Base-by-base conservation (phyloP, 1,139 yeast genomes). In the Diutina neorugosa region DNA sequence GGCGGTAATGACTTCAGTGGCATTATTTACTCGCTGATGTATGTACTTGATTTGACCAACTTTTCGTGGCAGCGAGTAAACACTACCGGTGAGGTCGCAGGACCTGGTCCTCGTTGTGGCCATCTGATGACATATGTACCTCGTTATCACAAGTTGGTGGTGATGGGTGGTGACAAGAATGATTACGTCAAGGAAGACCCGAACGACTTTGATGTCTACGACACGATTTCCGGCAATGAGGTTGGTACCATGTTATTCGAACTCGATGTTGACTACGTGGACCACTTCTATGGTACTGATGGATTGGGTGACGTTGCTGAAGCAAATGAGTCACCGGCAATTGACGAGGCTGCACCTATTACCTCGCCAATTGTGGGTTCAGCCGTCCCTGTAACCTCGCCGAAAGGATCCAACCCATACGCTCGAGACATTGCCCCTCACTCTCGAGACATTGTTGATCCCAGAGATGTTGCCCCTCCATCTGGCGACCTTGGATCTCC, bases 91-190 rank as follows among this genome's bases (percentile, higher is more conserved):
- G 69, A 68, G 23, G 61, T 60, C 31, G 62, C 67, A 55, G 75
- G 78, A 11, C 97, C 98, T 3, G 86, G 91, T 50, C 82, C 95
- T 19, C 80, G 97, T 60, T 87, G 95, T 57, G 98, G 98, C n/a
- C 98, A 93, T 67, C 82, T 96, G 43, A 74, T 93, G 73, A 84
- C 97, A 1, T 80, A 84, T 55, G 74, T 78, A 55, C 71, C 86
- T 53, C 79, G 73, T 52, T 80, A 78, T 57, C 81, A 87, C 63
- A 87, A 84, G 66, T 66, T 93, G 53, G 65, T 91, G 27, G 81
- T 93, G 21, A 84, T 94, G 87, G 98, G 98, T 50, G 98, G 98
- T 56, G 96, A 89, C 65, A 78, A 82, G 58, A 80, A 82, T 59
- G 87, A 82, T 62, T 81, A 71, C 57, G 73, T 74, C 51, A 62